Evolutionary conservation across 805 yeast genomes (phyloP).

Genomic region (Kluyveromyces nonfermentans): DNA sequence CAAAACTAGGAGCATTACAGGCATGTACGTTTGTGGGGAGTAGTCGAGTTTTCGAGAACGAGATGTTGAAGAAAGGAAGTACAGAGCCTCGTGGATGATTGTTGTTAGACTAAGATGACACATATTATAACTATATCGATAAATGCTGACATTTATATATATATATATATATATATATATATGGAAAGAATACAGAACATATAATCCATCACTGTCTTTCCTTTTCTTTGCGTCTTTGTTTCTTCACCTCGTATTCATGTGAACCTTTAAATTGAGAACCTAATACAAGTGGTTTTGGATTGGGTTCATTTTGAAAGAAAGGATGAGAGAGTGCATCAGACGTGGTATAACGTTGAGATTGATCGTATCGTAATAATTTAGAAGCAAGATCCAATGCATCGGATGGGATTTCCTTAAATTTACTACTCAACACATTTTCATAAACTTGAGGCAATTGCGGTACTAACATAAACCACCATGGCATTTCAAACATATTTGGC

Average conservation of each 20-base stretch:
- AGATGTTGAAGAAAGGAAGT: slow-evolving; percentile 17
- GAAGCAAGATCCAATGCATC: slow-evolving; percentile 53
- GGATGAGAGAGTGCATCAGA: slow-evolving; percentile 56
- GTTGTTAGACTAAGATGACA: background rate
- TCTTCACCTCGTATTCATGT: slow-evolving; percentile 81
- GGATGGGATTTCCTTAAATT: slow-evolving; percentile 38
- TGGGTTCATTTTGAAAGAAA: slow-evolving; percentile 66
- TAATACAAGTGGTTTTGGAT: slow-evolving; percentile 47
- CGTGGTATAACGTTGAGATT: slow-evolving; percentile 58
- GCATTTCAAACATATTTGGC: slow-evolving; percentile 71
- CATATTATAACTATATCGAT: background rate
- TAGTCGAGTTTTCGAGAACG: slow-evolving; percentile 19
- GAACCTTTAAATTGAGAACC: slow-evolving; percentile 57
- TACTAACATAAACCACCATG: slow-evolving; percentile 85
- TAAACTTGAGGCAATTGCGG: slow-evolving; percentile 36
- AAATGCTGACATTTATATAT: background rate
- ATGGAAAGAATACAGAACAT: background rate
- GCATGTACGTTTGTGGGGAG: slow-evolving; percentile 28
- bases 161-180: too few species aligned
- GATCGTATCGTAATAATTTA: slow-evolving; percentile 58
- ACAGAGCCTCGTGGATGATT: background rate
- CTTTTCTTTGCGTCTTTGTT: slow-evolving; percentile 27
- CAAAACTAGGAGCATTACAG: slow-evolving; percentile 26
- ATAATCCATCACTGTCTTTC: slow-evolving; percentile 11
- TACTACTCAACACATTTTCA: slow-evolving; percentile 31